Percentiles rank a stretch among this genome's conserved stretches.
Evolutionary conservation across 2,329 filamentous ascomycete genomes (phyloP).

Genomic region (Fusarium sp.): DNA sequence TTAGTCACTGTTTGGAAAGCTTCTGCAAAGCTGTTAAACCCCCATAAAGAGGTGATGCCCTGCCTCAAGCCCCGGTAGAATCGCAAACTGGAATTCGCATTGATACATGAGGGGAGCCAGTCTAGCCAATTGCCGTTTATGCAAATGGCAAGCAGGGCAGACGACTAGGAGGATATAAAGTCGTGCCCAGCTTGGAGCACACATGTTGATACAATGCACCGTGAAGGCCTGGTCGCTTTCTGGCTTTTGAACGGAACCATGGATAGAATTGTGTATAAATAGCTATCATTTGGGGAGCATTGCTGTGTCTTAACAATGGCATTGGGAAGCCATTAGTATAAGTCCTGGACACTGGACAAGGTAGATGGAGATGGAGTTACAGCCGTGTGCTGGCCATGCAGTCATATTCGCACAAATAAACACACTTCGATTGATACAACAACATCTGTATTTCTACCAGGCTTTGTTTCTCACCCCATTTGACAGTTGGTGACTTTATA

Average conservation of each 20-base stretch:
- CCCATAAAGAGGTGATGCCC: conserved; percentile 17
- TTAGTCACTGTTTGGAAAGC: conserved; percentile 36
- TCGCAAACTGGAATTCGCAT: conserved; percentile 15
- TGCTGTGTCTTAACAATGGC: conserved; percentile 4
- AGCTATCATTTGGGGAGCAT: conserved; percentile 23
- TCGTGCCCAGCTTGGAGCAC: conserved; percentile 30
- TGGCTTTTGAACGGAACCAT: conserved; percentile 23
- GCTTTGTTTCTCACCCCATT: background rate
- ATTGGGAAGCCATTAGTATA: conserved; percentile 13
- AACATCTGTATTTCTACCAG: background rate
- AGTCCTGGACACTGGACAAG: conserved; percentile 6
- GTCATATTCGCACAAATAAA: conserved; percentile 33
- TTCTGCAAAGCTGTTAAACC: conserved; percentile 11
- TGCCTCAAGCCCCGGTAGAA: conserved; percentile 7
- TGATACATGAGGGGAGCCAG: conserved; percentile 13
- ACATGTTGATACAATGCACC: conserved; percentile 27
- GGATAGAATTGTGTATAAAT: conserved; percentile 39
- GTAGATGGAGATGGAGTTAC: conserved; percentile 16
- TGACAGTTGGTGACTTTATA: background rate
- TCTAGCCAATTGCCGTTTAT: conserved; percentile 10
- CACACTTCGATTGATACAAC: conserved; percentile 10
- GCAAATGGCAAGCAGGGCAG: conserved; percentile 9
- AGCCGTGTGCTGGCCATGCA: conserved; percentile 32
- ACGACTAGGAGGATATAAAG: conserved; percentile 27
- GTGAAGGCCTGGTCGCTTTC: conserved; percentile 5